These are phyloP conservation scores for Cystobasidium ongulense DNA, from an alignment of 768 basidiomycete species.

Conservation along the genomic window DNA sequence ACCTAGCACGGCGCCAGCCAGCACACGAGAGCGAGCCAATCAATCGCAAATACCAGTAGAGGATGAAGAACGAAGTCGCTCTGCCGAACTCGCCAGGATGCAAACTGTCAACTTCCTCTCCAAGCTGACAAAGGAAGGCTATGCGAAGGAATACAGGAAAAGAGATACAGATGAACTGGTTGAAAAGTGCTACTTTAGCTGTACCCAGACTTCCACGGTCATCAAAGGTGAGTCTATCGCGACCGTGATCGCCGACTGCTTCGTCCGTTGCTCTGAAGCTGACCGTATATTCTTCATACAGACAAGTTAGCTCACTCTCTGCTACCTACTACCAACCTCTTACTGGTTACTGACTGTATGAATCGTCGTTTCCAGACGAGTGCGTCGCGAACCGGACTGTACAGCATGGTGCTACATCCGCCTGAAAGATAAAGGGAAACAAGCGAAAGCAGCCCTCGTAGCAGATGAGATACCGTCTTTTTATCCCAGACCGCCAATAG, in stretches of 20 bases:
- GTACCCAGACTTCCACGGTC: neutral
- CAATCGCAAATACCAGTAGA: neutral
- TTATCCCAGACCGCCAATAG: neutral
- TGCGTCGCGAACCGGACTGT: slow-evolving; percentile 1
- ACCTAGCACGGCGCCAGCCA: neutral
- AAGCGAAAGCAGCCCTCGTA: neutral
- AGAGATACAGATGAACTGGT: slow-evolving; percentile 14
- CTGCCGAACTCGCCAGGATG: neutral
- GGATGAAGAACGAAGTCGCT: neutral
- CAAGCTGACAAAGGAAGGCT: neutral
- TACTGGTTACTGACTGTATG: neutral
- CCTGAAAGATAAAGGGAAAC: slow-evolving; percentile 15
- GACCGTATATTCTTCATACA: neutral
- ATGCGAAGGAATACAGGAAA: neutral
- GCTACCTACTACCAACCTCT: neutral
- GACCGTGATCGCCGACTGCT: slow-evolving; percentile 4
- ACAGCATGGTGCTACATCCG: slow-evolving; percentile 27
- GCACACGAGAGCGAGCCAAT: neutral
- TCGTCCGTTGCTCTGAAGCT: neutral
- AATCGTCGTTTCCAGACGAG: neutral
- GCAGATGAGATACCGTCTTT: neutral
- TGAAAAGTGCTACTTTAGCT: slow-evolving; percentile 11
- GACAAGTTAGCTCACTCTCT: neutral
- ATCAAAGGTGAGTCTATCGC: neutral
- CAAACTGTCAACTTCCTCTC: neutral